Conservation (phyloP, 2,329 filamentous ascomycete genomes). For the Dothidotthia symphoricarpi region DNA sequence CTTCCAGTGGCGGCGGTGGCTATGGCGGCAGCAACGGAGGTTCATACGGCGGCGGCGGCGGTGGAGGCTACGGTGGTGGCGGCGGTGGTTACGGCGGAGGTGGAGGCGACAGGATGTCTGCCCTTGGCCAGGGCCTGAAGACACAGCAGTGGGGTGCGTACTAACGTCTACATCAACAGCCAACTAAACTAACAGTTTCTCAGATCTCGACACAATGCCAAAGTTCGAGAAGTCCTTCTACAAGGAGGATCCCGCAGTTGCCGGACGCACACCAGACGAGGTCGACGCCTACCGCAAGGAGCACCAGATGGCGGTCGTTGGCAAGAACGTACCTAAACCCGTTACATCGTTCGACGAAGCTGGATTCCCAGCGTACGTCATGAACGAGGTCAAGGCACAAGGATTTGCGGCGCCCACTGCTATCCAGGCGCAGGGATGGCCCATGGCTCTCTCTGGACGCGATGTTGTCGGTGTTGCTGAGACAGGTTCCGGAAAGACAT, state of each 20-base stretch:
- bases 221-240: slow-evolving; percentile 99
- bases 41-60: slow-evolving; percentile 6
- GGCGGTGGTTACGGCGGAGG: slow-evolving; percentile 31
- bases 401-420: slow-evolving; percentile 91
- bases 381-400: slow-evolving; percentile 98
- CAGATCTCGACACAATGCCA: slow-evolving; percentile 74
- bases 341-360: slow-evolving; percentile 98
- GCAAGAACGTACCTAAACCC: slow-evolving; percentile 80
- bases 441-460: slow-evolving; percentile 96
- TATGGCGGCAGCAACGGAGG: slow-evolving; percentile 11
- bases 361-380: slow-evolving; percentile 93
- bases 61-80: slow-evolving; percentile 67
- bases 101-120: slow-evolving; percentile 90
- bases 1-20: slow-evolving; percentile 31
- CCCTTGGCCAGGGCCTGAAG: slow-evolving; percentile 83
- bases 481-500: slow-evolving; percentile 97
- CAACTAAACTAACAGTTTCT: slow-evolving; percentile 23
- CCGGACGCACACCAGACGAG: slow-evolving; percentile 70
- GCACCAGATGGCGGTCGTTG: slow-evolving; percentile 80
- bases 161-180: neutral
- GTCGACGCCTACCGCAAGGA: slow-evolving; percentile 85
- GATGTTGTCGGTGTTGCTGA: slow-evolving; percentile 99
- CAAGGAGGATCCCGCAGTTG: slow-evolving; percentile 85
- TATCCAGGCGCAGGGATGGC: slow-evolving; percentile 98
- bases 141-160: slow-evolving; percentile 82